A percentile compares a stretch with the other conserved stretches of the same genome.
Conservation (phyloP, 2,329 filamentous ascomycete species). For the Lachnellula willkommii region DNA sequence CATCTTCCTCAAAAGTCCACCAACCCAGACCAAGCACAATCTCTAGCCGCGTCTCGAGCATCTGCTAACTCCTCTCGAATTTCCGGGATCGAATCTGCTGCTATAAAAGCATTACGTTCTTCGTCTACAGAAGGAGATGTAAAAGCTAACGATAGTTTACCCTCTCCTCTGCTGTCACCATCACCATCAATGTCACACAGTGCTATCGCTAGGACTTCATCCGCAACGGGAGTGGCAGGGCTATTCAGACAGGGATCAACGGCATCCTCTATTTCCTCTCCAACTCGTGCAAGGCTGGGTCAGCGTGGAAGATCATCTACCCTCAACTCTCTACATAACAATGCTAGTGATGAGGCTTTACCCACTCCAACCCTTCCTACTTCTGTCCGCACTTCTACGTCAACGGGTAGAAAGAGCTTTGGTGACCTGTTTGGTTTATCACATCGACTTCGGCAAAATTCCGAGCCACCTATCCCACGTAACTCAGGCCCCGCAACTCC, state of each 20-base stretch:
- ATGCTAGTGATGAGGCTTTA: conserved; percentile 65
- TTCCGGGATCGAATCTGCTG: conserved; percentile 26
- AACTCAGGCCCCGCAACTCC: conserved; percentile 69
- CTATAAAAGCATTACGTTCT: conserved; percentile 38
- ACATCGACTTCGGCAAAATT: conserved; percentile 73
- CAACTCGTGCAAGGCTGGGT: conserved; percentile 53
- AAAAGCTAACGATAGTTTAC: conserved; percentile 11
- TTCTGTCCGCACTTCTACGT: conserved; percentile 65
- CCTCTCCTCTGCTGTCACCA: conserved; percentile 28
- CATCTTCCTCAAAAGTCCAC: conserved; percentile 76
- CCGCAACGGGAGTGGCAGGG: conserved; percentile 34
- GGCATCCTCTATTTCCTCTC: conserved; percentile 64
- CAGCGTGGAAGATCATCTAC: conserved; percentile 81
- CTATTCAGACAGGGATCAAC: conserved; percentile 56
- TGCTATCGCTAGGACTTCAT: conserved; percentile 22
- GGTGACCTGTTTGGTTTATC: conserved; percentile 77
- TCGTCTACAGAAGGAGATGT: conserved; percentile 25
- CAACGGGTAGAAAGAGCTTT: conserved; percentile 88
- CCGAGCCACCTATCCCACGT: conserved; percentile 61
- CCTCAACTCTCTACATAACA: conserved; percentile 72
- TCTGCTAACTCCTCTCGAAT: conserved; percentile 40
- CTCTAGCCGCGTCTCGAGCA: conserved; percentile 36
- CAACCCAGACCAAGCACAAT: conserved; percentile 27
- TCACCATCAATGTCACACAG: conserved; percentile 21
- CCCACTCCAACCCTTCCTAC: conserved; percentile 53